A percentile compares a stretch with the other conserved stretches of the same genome.
Conservation (phyloP, 192 early-diverging fungal species). For the Borealophlyctis nickersoniae region DNA sequence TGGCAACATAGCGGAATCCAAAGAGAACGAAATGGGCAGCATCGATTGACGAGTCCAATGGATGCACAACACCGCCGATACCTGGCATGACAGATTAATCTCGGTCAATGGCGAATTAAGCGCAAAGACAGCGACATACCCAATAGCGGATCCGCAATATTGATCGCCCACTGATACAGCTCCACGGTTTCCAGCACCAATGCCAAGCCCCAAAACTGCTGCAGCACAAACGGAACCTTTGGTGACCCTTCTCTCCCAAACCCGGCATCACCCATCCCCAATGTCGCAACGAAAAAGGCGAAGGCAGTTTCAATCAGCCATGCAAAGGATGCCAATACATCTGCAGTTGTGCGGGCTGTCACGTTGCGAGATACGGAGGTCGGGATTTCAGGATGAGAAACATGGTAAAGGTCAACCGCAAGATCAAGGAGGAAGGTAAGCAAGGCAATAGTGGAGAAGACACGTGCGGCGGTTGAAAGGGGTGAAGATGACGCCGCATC, state of each 20-base stretch:
- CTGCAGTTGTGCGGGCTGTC: constrained; percentile 10
- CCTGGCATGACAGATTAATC: not conserved
- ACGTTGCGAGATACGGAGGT: not conserved
- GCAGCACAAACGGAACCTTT: constrained; percentile 6
- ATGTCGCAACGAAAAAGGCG: constrained; percentile 41
- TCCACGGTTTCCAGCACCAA: constrained; percentile 42
- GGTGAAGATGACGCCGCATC: not conserved
- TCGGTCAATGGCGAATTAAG: too few species aligned
- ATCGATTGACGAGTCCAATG: constrained; percentile 31
- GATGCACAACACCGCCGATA: not conserved
- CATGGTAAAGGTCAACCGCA: constrained; percentile 22
- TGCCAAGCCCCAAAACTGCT: constrained; percentile 46
- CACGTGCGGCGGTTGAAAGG: constrained; percentile 9
- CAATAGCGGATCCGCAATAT: constrained; percentile 14
- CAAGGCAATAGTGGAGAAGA: constrained; percentile 12
- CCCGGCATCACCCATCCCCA: constrained; percentile 46
- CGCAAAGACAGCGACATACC: too few species aligned
- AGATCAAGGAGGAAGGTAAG: constrained; percentile 17
- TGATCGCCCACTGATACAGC: constrained; percentile 41
- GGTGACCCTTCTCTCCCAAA: not conserved
- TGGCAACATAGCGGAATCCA: constrained; percentile 38
- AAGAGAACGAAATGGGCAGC: constrained; percentile 42
- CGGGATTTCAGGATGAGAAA: constrained; percentile 14
- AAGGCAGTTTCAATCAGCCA: constrained; percentile 69
- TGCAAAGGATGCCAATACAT: constrained; percentile 20